A percentile compares a stretch with the other conserved stretches of the same genome.
Evolutionary conservation across 2,329 filamentous ascomycete genomes (phyloP).

Genomic region (Davidsoniella neocaledoniae): DNA sequence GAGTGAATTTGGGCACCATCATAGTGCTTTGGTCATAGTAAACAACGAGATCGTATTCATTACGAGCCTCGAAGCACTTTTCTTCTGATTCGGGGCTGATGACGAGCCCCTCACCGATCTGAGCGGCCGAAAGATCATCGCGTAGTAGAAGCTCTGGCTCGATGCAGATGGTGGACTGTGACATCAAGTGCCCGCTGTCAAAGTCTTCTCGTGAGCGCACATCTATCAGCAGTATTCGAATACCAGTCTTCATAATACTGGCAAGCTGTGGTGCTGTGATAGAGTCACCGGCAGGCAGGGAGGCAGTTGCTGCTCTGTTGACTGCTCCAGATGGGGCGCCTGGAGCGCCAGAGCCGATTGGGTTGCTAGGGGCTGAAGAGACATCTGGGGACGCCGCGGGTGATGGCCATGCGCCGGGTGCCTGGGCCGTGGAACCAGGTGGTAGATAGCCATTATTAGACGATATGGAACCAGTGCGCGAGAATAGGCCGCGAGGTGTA

Average conservation of each 20-base stretch:
- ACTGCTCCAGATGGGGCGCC: neutral
- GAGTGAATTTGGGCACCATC: slow-evolving; percentile 24
- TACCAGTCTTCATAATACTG: slow-evolving; percentile 40
- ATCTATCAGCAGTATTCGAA: slow-evolving; percentile 70
- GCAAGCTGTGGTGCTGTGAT: slow-evolving; percentile 57
- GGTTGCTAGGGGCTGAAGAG: neutral
- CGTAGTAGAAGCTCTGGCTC: slow-evolving; percentile 61
- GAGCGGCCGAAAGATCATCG: slow-evolving; percentile 44
- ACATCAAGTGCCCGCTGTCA: slow-evolving; percentile 77
- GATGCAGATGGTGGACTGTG: slow-evolving; percentile 71
- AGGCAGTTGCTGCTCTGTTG: slow-evolving; percentile 16
- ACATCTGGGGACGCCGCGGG: neutral
- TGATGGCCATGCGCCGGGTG: neutral
- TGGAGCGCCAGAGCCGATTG: neutral
- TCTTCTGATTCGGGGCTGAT: slow-evolving; percentile 61
- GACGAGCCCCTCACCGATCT: slow-evolving; percentile 51
- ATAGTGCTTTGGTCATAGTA: slow-evolving; percentile 66
- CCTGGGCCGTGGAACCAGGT: neutral
- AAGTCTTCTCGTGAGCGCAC: slow-evolving; percentile 65
- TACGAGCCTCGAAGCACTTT: slow-evolving; percentile 50
- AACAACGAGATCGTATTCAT: slow-evolving; percentile 72
- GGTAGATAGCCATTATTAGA: slow-evolving; percentile 6
- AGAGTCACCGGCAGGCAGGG: slow-evolving; percentile 35
- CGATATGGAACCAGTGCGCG: slow-evolving; percentile 35
- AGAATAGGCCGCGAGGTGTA: slow-evolving; percentile 46